A percentile compares a stretch with the other conserved stretches of the same genome.
Evolutionary conservation across 2,329 filamentous ascomycete species (phyloP).

Genomic region (Apiospora pterosperma): DNA sequence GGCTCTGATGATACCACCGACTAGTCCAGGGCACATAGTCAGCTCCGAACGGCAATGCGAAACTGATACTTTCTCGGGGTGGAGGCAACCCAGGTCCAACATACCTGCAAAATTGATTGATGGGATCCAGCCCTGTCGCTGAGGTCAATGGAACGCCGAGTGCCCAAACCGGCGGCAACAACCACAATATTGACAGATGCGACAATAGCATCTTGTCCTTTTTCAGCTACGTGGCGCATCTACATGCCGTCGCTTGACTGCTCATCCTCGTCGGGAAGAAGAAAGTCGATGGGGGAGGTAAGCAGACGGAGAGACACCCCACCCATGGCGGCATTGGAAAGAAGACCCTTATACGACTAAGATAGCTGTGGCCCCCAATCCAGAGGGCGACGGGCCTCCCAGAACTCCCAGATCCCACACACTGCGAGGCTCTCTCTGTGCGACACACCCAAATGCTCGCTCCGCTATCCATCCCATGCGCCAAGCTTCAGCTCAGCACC

Average conservation of each 20-base stretch:
- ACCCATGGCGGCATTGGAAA: neutral
- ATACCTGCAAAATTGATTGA: slow-evolving; percentile 1
- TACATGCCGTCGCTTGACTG: neutral
- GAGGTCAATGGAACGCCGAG: neutral
- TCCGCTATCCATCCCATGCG: neutral
- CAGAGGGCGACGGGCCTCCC: neutral
- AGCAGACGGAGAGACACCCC: neutral
- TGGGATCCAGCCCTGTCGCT: neutral
- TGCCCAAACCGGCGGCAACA: neutral
- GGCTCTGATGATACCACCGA: slow-evolving; percentile 9
- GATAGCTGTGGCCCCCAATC: neutral
- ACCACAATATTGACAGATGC: neutral
- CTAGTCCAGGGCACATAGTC: neutral
- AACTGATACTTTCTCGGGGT: neutral
- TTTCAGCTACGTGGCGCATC: neutral
- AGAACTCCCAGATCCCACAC: neutral
- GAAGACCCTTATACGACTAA: neutral
- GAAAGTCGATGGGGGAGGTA: neutral
- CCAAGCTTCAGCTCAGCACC: neutral
- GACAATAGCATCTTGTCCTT: neutral
- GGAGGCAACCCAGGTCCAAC: neutral
- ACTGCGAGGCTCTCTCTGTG: neutral
- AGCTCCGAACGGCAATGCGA: neutral
- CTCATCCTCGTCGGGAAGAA: neutral
- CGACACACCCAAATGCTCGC: neutral